Percentiles rank a stretch among this genome's conserved stretches.
Conservation (phyloP, 2,329 filamentous ascomycete genomes). For the Fusarium neocosmosporiellum region DNA sequence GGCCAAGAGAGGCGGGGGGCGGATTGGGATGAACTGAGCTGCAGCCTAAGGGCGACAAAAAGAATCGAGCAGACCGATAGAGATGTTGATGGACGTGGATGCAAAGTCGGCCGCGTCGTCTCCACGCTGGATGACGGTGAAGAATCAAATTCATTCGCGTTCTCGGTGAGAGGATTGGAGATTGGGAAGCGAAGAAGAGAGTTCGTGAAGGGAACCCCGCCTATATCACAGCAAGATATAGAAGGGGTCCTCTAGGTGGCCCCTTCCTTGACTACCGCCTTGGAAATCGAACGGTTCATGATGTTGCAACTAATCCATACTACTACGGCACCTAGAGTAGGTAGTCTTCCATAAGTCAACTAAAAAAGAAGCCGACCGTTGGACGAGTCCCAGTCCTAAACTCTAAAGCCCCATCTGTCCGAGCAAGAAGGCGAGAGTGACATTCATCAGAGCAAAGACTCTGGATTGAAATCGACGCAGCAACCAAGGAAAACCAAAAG, state of each 20-base stretch:
- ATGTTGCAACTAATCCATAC: neutral
- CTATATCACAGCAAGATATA: slow-evolving; percentile 22
- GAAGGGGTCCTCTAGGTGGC: slow-evolving; percentile 17
- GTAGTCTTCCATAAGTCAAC: neutral
- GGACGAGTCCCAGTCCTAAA: neutral
- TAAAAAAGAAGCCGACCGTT: neutral
- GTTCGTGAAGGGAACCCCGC: slow-evolving; percentile 13
- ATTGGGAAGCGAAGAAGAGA: slow-evolving; percentile 1
- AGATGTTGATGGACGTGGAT: neutral
- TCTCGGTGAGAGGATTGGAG: slow-evolving; percentile 19
- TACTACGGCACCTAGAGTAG: neutral
- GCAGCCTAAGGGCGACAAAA: slow-evolving; percentile 22
- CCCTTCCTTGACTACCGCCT: slow-evolving; percentile 1
- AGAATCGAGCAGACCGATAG: slow-evolving; percentile 4
- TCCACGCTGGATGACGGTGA: slow-evolving; percentile 5
- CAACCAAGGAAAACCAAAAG: neutral
- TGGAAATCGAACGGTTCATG: neutral
- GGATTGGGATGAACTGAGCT: slow-evolving; percentile 1
- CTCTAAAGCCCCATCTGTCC: neutral
- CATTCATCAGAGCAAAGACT: neutral
- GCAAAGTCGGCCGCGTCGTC: neutral
- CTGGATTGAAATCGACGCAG: neutral
- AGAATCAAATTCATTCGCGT: neutral
- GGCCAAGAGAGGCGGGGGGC: neutral
- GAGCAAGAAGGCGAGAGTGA: neutral